Percentiles rank a stretch among this genome's conserved stretches.
Conservation (phyloP, 768 basidiomycete species). For the Trametes punicea region DNA sequence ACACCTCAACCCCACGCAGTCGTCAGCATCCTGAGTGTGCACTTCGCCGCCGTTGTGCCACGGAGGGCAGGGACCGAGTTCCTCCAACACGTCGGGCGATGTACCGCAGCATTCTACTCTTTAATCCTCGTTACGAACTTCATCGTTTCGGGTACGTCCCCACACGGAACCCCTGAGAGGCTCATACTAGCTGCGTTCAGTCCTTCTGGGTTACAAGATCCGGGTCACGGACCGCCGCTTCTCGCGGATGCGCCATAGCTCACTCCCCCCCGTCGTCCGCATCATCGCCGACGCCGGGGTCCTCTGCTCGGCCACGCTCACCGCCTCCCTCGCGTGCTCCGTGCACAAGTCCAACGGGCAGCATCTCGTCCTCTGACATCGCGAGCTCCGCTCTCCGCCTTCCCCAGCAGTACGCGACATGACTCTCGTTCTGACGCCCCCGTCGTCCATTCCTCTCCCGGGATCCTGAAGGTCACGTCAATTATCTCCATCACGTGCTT, state of each 20-base stretch:
- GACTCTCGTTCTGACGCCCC: background rate
- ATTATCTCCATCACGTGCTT: constrained; percentile 29
- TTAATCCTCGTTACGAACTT: constrained; percentile 25
- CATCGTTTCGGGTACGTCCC: constrained; percentile 18
- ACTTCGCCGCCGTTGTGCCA: constrained; percentile 15
- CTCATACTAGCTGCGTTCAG: no score
- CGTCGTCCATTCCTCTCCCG: background rate
- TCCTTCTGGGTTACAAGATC: constrained; percentile 27
- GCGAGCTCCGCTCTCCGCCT: constrained; percentile 6
- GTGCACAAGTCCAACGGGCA: constrained; percentile 21
- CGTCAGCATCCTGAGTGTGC: constrained; percentile 21
- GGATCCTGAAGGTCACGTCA: constrained; percentile 19
- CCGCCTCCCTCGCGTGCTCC: constrained; percentile 25
- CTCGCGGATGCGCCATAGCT: constrained; percentile 1
- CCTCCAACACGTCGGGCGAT: constrained; percentile 16
- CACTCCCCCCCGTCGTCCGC: constrained; percentile 21
- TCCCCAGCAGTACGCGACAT: background rate
- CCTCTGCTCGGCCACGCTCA: constrained; percentile 25
- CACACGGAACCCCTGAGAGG: background rate
- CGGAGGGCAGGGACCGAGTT: constrained; percentile 15
- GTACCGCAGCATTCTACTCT: constrained; percentile 26
- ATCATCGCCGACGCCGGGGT: constrained; percentile 27
- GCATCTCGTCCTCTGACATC: constrained; percentile 26
- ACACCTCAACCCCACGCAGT: background rate
- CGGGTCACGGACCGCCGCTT: constrained; percentile 20